Percentiles rank a stretch among this genome's conserved stretches.
phyloP scores from a whole-genome alignment of 345 rosid genomes.

The Hypericum perforatum region DNA sequence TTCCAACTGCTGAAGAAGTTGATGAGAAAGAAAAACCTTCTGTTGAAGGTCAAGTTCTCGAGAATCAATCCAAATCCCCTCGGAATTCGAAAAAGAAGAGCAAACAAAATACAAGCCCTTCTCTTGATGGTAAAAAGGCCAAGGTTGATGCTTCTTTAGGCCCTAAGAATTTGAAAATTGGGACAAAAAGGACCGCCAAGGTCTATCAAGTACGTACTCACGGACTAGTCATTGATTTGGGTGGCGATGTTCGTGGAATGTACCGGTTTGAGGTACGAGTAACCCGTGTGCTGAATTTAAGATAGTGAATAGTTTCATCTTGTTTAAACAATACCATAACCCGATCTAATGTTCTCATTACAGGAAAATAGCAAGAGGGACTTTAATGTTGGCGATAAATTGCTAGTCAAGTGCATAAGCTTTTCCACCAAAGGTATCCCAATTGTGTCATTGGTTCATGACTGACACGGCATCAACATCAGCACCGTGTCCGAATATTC shows the following conservation, averaged over 20 bases:
- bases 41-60: no score
- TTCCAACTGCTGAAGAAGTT: no score
- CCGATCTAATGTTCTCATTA: slow-evolving; percentile 8
- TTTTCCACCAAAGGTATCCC: slow-evolving; percentile 75
- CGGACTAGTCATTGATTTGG: slow-evolving; percentile 90
- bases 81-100: background rate
- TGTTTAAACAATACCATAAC: background rate
- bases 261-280: slow-evolving; percentile 59
- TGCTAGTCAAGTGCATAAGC: slow-evolving; percentile 59
- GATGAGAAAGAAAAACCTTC: no score
- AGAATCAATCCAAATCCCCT: no score
- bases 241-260: slow-evolving; percentile 85
- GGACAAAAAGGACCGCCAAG: slow-evolving; percentile 51
- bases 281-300: background rate
- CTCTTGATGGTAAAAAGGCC: slow-evolving; percentile 15
- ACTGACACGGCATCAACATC: background rate
- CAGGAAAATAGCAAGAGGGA: slow-evolving; percentile 40
- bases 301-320: no score
- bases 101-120: slow-evolving; percentile 14
- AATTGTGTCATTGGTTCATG: slow-evolving; percentile 49
- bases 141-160: slow-evolving; percentile 19
- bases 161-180: slow-evolving; percentile 51
- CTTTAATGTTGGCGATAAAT: slow-evolving; percentile 45
- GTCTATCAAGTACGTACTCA: slow-evolving; percentile 52
- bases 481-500: no score